Base-by-base conservation (phyloP, 768 basidiomycete genomes). In the Russula sp. region DNA sequence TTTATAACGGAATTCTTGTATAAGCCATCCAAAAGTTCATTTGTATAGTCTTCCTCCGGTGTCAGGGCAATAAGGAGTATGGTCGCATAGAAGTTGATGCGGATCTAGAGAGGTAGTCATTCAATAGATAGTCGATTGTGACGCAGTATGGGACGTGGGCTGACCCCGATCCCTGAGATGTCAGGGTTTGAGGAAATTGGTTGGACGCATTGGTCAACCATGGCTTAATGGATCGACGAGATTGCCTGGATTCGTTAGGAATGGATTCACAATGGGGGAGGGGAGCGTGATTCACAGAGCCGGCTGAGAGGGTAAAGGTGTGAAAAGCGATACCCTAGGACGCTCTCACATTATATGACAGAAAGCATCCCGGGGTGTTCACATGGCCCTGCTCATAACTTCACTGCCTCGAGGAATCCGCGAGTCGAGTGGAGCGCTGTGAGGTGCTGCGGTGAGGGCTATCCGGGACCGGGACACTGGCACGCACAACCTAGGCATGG, bases 111-210 rank as follows among this genome's bases (percentile, higher is more conserved):
- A 34, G 36, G 26, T 38, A 16, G 24, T 34, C 28, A 7, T 57
- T 46, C 49, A 34, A 42, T 3, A 13, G 22, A 30, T 28, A 48
- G n/a, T 44, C 10, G 34, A 16, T 26, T 24, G 36, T 52, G 32
- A 42, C 22, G 32, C 40, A n/a, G 7, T n/a, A 14, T 44, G 9
- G 18, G 42, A 44, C 42, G 42, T 18, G 26, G 20, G 34, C 63
- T 59, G 10, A 64, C 63, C 57, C 63, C 63, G 9, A 64, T 64
- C 10, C 63, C 63, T 38, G 42, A 51, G 18, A 64, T 32, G 26
- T 64, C 63, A 18, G 63, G 10, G 34, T 59, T 64, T 4, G 57
- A 14, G 10, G n/a, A 13, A 26, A 49, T 49, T 46, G 44, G 44
- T 13, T 18, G 16, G 22, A 59, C 53, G 40, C 59, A 61, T 16